Base-by-base conservation (phyloP, 164 flowering plant species). In the Umbilicus rupestris region DNA sequence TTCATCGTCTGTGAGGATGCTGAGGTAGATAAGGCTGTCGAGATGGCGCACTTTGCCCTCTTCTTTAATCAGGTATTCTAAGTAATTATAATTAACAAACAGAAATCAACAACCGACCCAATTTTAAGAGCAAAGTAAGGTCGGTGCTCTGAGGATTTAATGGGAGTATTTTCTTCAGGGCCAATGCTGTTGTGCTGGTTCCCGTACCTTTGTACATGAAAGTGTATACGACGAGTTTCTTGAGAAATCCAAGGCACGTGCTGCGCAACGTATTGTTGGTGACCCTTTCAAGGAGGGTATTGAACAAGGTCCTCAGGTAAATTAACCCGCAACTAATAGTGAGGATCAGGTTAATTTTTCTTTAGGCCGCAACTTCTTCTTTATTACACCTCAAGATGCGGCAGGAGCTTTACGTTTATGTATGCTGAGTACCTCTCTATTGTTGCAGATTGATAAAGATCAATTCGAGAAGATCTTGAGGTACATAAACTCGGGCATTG, bases 221-320 rank as follows among this genome's bases (percentile, higher is more conserved):
- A 39, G 76, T 7, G 73, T 86, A 28, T 79, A 84, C 65, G 91
- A 86, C 59, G 88, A 86, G 71, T 86, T 84, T 64, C 45, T 84
- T 14, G 88, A 75, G 73, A 86, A 86, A 77, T 84, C 91, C 37
- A 86, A 73, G 71, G 84, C 80, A 14, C 84, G 82, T 46, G 91
- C 91, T 19, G 0, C 44, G 35, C 75, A 77, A 44, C 87, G 88
- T 55, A 41, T 41, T 62, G 88, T 86, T 66, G 91, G 91, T 66
- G 91, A 86, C 77, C 88, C 91, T 6, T 86, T 86, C 75, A 80
- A 74, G 75, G 45, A 45, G 5, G 87, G 84, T 35, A 77, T 78
- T 39, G 85, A 84, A 59, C 91, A 84, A 80, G 91, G 91, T 44
- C 91, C 91, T 64, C 91, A 86, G 87, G 90, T 84, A 75, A 72